These are phyloP conservation scores for Hygrocybe punicea DNA, from an alignment of 768 basidiomycete species.

Conservation along the genomic window DNA sequence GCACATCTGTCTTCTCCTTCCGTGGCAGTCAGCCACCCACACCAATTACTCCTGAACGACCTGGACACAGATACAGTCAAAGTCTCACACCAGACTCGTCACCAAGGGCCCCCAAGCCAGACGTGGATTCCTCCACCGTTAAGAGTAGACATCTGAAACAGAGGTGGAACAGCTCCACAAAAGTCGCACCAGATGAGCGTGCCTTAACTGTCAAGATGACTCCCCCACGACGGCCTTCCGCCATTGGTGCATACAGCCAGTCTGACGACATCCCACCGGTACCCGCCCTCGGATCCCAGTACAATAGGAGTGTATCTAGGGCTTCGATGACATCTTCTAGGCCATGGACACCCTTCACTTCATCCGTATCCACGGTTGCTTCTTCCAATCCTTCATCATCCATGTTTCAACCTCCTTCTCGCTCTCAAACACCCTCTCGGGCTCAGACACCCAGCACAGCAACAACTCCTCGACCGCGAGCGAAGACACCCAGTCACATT, in stretches of 20 bases:
- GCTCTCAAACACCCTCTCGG: conserved; percentile 57
- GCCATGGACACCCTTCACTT: conserved; percentile 75
- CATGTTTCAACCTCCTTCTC: conserved; percentile 48
- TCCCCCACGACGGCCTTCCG: conserved; percentile 52
- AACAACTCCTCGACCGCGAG: conserved; percentile 61
- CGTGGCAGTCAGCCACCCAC: conserved; percentile 42
- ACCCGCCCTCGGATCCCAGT: conserved; percentile 47
- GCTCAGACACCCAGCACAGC: conserved; percentile 34
- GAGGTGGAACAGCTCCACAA: conserved; percentile 81
- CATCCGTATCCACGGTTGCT: conserved; percentile 66
- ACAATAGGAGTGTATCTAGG: conserved; percentile 65
- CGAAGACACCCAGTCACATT: conserved; percentile 78
- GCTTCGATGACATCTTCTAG: conserved; percentile 74
- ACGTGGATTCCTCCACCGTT: conserved; percentile 37
- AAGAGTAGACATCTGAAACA: conserved; percentile 44
- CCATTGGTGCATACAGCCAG: conserved; percentile 37
- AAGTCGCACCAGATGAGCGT: conserved; percentile 55
- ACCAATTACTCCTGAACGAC: conserved; percentile 55
- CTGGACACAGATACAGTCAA: conserved; percentile 65
- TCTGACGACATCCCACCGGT: conserved; percentile 43
- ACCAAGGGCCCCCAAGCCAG: conserved; percentile 42
- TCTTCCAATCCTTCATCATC: conserved; percentile 47
- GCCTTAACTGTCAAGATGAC: conserved; percentile 45
- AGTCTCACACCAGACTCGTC: conserved; percentile 72
- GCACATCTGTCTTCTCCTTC: conserved; percentile 60